Evolutionary conservation across 345 rosid species (phyloP).

Genomic region (Physaria fendleri): DNA sequence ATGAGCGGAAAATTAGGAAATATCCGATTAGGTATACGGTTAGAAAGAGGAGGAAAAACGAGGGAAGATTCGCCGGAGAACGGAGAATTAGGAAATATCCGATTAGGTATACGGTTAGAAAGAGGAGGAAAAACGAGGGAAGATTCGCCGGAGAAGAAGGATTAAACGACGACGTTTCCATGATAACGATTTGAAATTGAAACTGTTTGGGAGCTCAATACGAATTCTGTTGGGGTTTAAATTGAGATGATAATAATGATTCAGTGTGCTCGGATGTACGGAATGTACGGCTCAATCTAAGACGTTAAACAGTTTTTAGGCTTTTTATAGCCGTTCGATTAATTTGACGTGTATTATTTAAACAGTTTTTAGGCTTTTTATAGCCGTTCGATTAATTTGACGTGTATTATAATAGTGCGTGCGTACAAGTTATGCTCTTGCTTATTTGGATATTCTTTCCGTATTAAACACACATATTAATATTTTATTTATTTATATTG

Average conservation of each 20-base stretch:
- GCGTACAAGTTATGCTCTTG: constrained; percentile 24
- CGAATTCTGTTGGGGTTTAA: constrained; percentile 1
- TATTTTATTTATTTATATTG: neutral
- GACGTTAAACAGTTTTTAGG: neutral
- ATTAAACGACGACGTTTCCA: constrained; percentile 29
- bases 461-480: neutral
- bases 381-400: constrained; percentile 21
- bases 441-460: constrained; percentile 19
- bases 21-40: constrained; percentile 41
- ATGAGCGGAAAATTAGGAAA: constrained; percentile 46
- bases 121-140: constrained; percentile 38
- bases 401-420: neutral
- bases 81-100: constrained; percentile 50
- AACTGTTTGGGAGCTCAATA: constrained; percentile 1
- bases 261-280: neutral
- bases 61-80: constrained; percentile 18
- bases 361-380: neutral
- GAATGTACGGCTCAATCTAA: neutral
- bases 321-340: constrained; percentile 19
- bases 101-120: constrained; percentile 37
- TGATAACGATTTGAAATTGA: constrained; percentile 1
- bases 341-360: neutral
- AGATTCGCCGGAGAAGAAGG: constrained; percentile 18
- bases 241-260: neutral
- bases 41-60: constrained; percentile 45